Percentiles rank a stretch among this genome's conserved stretches.
These are phyloP conservation scores for Xeromyces bisporus DNA, from an alignment of 495 filamentous ascomycete species.

Conservation along the genomic window DNA sequence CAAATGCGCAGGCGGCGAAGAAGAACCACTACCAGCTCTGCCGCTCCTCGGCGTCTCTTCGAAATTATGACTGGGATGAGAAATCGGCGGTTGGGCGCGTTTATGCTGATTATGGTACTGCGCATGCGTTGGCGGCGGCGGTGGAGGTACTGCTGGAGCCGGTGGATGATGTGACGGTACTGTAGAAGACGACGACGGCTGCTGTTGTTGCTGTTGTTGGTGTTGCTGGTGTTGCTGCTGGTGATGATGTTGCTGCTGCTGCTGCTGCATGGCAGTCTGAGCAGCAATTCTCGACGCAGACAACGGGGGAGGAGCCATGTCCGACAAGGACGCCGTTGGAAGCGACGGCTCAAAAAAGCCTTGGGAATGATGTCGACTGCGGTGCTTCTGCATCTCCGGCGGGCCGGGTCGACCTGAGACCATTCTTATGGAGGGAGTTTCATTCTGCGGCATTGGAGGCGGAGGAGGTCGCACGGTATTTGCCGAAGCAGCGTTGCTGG, in stretches of 20 bases:
- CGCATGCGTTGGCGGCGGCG: too few relatives aligned
- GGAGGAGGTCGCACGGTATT: slow-evolving; percentile 14
- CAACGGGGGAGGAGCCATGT: slow-evolving; percentile 32
- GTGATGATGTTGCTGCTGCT: too few relatives aligned
- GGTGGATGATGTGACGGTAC: slow-evolving; percentile 25
- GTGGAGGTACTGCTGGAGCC: too few relatives aligned
- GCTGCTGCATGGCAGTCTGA: slow-evolving; percentile 72
- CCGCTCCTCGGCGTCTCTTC: slow-evolving; percentile 16
- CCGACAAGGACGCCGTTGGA: slow-evolving; percentile 45
- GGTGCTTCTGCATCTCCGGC: slow-evolving; percentile 23
- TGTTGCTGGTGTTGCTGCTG: too few relatives aligned
- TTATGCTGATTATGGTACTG: too few relatives aligned
- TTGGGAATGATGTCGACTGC: slow-evolving; percentile 52
- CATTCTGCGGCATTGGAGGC: slow-evolving; percentile 25
- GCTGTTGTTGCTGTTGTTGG: slow-evolving; percentile 26
- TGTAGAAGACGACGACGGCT: background rate
- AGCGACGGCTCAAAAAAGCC: slow-evolving; percentile 81
- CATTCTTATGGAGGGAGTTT: slow-evolving; percentile 16
- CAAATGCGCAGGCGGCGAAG: slow-evolving; percentile 33
- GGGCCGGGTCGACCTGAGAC: slow-evolving; percentile 25
- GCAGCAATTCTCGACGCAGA: slow-evolving; percentile 79
- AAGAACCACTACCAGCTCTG: slow-evolving; percentile 27
- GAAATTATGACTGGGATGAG: slow-evolving; percentile 11
- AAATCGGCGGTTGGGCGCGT: too few relatives aligned
- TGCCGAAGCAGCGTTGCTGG: slow-evolving; percentile 15